Conservation (phyloP, 768 basidiomycete genomes). For the Rhizopogon vulgaris region DNA sequence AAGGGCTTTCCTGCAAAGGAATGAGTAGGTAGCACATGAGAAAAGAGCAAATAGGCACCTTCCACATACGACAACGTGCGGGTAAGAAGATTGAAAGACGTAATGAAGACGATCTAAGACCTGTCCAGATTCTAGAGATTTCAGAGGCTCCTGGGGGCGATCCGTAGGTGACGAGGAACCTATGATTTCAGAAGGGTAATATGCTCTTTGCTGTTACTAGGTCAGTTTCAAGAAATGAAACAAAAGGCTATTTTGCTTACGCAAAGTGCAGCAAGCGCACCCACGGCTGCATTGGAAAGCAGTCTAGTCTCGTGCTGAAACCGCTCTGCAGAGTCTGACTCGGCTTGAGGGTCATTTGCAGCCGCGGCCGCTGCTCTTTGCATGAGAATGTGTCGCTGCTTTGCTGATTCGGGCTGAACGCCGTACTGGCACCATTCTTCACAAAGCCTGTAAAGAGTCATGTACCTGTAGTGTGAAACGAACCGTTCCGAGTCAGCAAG, state of each 20-base stretch:
- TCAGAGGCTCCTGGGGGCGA: constrained; percentile 43
- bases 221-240: constrained; percentile 3
- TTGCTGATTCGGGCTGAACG: constrained; percentile 63
- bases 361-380: constrained; percentile 56
- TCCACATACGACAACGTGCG: constrained; percentile 29
- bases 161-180: constrained; percentile 59
- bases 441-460: constrained; percentile 76
- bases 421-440: constrained; percentile 94
- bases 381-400: constrained; percentile 66
- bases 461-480: constrained; percentile 66
- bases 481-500: constrained; percentile 74
- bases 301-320: constrained; percentile 66
- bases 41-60: constrained; percentile 1
- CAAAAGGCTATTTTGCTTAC: constrained; percentile 42
- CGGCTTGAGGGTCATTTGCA: constrained; percentile 47
- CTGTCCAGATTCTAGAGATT: constrained; percentile 44
- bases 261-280: constrained; percentile 81
- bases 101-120: constrained; percentile 64
- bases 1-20: constrained; percentile 60
- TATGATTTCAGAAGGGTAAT: constrained; percentile 55
- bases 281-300: constrained; percentile 77
- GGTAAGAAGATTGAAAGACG: constrained; percentile 57
- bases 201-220: constrained; percentile 62
- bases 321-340: constrained; percentile 46
- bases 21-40: constrained; percentile 11